Evolutionary conservation across 2,329 filamentous ascomycete species (phyloP).

Genomic region (Fusarium torreyae): DNA sequence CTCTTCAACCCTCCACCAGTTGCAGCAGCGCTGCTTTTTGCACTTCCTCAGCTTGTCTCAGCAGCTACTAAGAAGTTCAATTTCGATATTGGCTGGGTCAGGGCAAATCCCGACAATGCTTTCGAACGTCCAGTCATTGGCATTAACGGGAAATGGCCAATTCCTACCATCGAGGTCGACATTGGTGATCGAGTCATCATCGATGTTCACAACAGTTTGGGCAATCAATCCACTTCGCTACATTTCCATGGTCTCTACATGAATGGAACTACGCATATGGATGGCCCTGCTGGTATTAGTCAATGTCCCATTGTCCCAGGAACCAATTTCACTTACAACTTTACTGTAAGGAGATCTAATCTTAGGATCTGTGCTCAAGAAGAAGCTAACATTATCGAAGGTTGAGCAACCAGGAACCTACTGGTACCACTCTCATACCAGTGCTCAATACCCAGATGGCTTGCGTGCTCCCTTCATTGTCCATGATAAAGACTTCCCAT

Average conservation of each 20-base stretch:
- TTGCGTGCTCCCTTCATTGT: constrained; percentile 75
- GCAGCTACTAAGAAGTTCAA: constrained; percentile 69
- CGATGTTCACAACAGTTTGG: constrained; percentile 71
- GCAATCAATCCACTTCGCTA: constrained; percentile 74
- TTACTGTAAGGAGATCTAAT: constrained; percentile 65
- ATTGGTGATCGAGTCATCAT: constrained; percentile 74
- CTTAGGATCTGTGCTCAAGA: not conserved
- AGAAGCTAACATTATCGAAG: constrained; percentile 53
- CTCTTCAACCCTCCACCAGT: constrained; percentile 25
- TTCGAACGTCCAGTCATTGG: constrained; percentile 77
- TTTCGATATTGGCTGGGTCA: constrained; percentile 81
- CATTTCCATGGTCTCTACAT: constrained; percentile 82
- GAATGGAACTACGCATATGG: constrained; percentile 78
- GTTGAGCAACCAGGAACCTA: constrained; percentile 79
- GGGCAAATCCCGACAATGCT: constrained; percentile 77
- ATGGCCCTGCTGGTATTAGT: constrained; percentile 76
- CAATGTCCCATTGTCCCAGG: constrained; percentile 79
- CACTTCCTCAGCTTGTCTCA: constrained; percentile 38
- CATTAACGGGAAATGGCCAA: constrained; percentile 83
- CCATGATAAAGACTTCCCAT: constrained; percentile 74
- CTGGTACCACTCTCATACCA: constrained; percentile 83
- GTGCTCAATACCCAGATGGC: constrained; percentile 79
- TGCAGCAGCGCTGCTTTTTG: constrained; percentile 39
- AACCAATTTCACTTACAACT: constrained; percentile 76
- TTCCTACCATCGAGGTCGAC: constrained; percentile 74